A percentile compares a stretch with the other conserved stretches of the same genome.
Conservation (phyloP, 352 stramenopile genomes). For the Pythium insidiosum region DNA sequence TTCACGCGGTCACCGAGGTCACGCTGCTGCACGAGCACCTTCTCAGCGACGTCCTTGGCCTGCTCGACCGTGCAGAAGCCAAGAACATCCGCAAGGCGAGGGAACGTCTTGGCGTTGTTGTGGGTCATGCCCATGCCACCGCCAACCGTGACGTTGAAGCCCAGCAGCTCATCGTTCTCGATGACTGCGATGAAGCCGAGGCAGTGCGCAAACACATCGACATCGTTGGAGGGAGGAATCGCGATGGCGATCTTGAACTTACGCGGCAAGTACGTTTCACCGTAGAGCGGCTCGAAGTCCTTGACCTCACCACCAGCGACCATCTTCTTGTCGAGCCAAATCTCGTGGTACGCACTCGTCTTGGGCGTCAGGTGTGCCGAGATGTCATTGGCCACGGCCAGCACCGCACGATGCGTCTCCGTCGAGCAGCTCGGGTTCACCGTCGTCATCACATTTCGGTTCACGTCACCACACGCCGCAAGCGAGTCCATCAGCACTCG, state of each 20-base stretch:
- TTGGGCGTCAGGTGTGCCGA: conserved; percentile 92
- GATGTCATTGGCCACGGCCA: conserved; percentile 82
- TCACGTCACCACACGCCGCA: conserved; percentile 95
- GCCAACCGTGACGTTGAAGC: conserved; percentile 96
- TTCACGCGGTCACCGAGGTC: conserved; percentile 97
- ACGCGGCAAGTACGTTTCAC: conserved; percentile 93
- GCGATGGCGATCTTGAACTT: conserved; percentile 99
- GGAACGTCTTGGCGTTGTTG: conserved; percentile 97
- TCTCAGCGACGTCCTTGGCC: conserved; percentile 85
- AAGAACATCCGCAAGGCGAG: conserved; percentile 93
- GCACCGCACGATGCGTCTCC: conserved; percentile 78
- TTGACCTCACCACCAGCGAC: conserved; percentile 88
- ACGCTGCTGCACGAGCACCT: conserved; percentile 91
- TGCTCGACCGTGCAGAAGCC: conserved; percentile 94
- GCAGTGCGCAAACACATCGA: conserved; percentile 98
- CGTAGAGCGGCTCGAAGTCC: conserved; percentile 97
- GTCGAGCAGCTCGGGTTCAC: conserved; percentile 85
- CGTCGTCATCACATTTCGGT: conserved; percentile 96
- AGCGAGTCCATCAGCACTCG: conserved; percentile 91
- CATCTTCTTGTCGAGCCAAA: conserved; percentile 98
- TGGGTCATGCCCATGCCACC: conserved; percentile 97
- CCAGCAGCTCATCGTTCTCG: conserved; percentile 69
- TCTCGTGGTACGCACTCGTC: conserved; percentile 94
- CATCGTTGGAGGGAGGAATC: conserved; percentile 95
- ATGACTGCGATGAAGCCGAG: conserved; percentile 94